Conservation (phyloP, 164 flowering plant species). For the Litsea cubeba region DNA sequence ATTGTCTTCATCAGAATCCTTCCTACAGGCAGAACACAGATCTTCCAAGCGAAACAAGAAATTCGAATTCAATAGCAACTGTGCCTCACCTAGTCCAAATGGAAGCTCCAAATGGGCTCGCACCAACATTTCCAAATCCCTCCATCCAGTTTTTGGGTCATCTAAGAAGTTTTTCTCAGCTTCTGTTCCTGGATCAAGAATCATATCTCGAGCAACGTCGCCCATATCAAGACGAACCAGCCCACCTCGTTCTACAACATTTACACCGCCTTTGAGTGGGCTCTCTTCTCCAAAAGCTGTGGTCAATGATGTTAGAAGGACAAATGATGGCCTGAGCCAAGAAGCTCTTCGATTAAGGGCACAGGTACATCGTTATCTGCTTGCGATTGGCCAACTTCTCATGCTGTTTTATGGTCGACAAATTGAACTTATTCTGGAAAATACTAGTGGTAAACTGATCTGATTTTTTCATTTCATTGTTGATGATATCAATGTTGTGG, state of each 20-base stretch:
- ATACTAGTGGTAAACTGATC: not conserved
- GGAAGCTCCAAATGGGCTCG: conserved; percentile 34
- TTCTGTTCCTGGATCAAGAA: conserved; percentile 23
- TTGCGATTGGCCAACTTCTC: not conserved
- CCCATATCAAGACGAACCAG: conserved; percentile 68
- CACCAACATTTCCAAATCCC: conserved; percentile 23
- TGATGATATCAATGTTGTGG: not conserved
- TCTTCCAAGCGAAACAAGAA: conserved; percentile 18
- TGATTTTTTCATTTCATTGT: too few relatives aligned
- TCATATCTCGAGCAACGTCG: conserved; percentile 44
- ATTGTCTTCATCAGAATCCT: conserved; percentile 51
- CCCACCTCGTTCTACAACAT: conserved; percentile 56
- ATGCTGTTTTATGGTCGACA: not conserved
- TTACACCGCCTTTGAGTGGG: conserved; percentile 16
- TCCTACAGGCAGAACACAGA: conserved; percentile 33
- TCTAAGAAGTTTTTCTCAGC: conserved; percentile 1
- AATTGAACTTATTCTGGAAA: not conserved
- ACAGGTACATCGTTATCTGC: conserved; percentile 34
- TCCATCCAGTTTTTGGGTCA: conserved; percentile 21
- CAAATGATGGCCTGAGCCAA: conserved; percentile 59
- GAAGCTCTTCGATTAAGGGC: conserved; percentile 56
- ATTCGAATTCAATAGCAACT: conserved; percentile 25
- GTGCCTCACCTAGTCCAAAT: conserved; percentile 26
- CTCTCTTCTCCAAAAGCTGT: conserved; percentile 45
- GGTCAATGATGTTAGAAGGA: conserved; percentile 55